phyloP scores from a whole-genome alignment of 2,329 filamentous ascomycete genomes.

The Akanthomyces lecanii region DNA sequence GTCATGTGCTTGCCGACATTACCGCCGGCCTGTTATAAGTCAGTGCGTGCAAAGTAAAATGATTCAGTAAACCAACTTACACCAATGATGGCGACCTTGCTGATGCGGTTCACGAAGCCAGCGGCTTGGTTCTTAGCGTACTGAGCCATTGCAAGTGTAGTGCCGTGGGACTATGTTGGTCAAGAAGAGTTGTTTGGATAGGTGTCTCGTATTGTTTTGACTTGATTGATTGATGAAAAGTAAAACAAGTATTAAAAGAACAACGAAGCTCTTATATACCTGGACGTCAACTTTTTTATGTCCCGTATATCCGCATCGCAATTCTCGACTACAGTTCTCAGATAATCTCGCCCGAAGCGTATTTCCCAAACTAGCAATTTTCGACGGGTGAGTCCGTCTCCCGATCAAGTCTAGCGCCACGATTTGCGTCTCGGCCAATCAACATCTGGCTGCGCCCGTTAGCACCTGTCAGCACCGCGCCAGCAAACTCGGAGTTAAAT shows the following conservation, averaged over 20 bases:
- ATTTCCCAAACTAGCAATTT: constrained; percentile 7
- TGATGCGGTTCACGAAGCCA: constrained; percentile 31
- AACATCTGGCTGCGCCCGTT: background rate
- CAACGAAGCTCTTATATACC: background rate
- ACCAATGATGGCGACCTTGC: constrained; percentile 39
- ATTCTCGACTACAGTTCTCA: background rate
- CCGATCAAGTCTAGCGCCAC: background rate
- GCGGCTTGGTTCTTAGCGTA: constrained; percentile 27
- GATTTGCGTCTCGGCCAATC: background rate
- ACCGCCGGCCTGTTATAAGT: constrained; percentile 33
- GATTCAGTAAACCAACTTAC: constrained; percentile 26
- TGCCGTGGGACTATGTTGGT: background rate
- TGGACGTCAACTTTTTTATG: background rate
- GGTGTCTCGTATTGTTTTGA: background rate
- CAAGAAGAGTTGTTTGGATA: background rate
- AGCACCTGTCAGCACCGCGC: background rate
- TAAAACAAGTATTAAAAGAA: background rate
- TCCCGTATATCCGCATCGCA: background rate
- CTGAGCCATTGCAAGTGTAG: background rate
- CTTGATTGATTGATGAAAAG: background rate
- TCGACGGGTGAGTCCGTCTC: background rate
- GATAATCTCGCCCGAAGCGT: background rate
- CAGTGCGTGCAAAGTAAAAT: background rate
- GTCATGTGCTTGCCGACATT: constrained; percentile 39
- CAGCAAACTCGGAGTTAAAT: background rate